Percentiles rank a stretch among this genome's conserved stretches.
Evolutionary conservation across 164 flowering plant genomes (phyloP).

Genomic region (Aristolochia contorta): DNA sequence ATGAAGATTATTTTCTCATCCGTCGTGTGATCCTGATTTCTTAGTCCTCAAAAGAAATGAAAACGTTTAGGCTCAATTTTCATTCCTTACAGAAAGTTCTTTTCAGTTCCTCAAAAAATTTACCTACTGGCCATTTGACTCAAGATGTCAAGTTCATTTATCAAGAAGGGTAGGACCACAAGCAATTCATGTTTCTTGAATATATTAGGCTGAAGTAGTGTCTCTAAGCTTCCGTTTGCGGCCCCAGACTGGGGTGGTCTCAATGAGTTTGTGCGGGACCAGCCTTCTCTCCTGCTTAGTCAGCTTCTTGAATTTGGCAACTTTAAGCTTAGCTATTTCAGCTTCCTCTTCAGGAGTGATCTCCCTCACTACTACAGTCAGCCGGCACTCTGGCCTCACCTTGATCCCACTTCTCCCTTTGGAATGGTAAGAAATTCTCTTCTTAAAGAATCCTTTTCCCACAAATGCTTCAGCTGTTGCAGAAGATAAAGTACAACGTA

Average conservation of each 20-base stretch:
- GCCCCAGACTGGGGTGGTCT: constrained; percentile 81
- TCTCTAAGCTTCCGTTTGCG: constrained; percentile 30
- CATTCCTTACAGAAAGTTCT: no score
- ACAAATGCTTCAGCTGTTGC: constrained; percentile 86
- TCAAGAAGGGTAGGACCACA: no score
- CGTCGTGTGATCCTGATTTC: no score
- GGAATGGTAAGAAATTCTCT: constrained; percentile 55
- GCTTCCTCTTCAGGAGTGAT: constrained; percentile 88
- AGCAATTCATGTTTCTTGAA: no score
- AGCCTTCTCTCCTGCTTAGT: constrained; percentile 66
- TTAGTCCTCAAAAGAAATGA: no score
- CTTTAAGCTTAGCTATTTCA: constrained; percentile 67
- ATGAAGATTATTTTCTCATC: no score
- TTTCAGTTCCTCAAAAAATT: no score
- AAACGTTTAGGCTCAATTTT: no score
- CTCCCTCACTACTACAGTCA: constrained; percentile 88
- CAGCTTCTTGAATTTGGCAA: constrained; percentile 63
- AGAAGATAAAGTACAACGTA: not conserved
- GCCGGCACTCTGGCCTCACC: constrained; percentile 71
- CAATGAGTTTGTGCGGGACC: constrained; percentile 83
- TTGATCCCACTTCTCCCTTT: constrained; percentile 55
- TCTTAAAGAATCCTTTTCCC: constrained; percentile 73
- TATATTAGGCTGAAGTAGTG: no score
- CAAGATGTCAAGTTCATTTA: no score
- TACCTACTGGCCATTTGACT: no score